Conservation (phyloP, 257 asterid genomes). For the Haberlea rhodopensis region DNA sequence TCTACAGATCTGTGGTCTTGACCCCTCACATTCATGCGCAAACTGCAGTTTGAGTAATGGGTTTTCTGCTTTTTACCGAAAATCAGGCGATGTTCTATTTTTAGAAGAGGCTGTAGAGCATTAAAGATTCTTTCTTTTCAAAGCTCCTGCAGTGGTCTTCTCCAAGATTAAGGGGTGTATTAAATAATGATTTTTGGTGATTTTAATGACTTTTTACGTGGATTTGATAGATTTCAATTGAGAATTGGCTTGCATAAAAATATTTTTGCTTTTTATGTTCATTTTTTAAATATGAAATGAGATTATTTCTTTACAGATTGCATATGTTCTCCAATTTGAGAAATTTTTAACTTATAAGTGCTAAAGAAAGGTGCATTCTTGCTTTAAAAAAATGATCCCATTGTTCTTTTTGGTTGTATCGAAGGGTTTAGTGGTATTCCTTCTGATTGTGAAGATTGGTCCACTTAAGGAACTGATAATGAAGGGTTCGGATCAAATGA, state of each 20-base stretch:
- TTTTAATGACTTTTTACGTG: too few relatives aligned
- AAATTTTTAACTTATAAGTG: slow-evolving; percentile 15
- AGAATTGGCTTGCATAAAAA: too few relatives aligned
- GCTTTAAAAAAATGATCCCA: slow-evolving; percentile 62
- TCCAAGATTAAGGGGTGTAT: too few relatives aligned
- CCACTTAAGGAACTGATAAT: slow-evolving; percentile 79
- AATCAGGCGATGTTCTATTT: slow-evolving; percentile 6
- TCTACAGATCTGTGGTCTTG: slow-evolving; percentile 38
- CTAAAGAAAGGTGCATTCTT: slow-evolving; percentile 2
- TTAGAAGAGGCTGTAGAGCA: slow-evolving; percentile 15
- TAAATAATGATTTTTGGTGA: too few relatives aligned
- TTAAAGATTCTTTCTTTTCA: slow-evolving; percentile 20
- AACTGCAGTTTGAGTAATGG: slow-evolving; percentile 21
- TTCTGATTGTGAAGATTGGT: slow-evolving; percentile 86
- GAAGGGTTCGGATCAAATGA: slow-evolving; percentile 81
- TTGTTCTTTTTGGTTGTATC: slow-evolving; percentile 70
- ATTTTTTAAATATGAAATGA: slow-evolving; percentile 20
- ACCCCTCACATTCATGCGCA: slow-evolving; percentile 27
- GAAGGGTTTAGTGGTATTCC: slow-evolving; percentile 80
- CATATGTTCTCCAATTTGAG: slow-evolving; percentile 14
- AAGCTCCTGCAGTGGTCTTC: slow-evolving; percentile 11
- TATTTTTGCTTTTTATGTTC: slow-evolving; percentile 21
- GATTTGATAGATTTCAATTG: too few relatives aligned
- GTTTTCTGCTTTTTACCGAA: slow-evolving; percentile 27
- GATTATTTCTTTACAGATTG: slow-evolving; percentile 16